Conservation (phyloP, 306 rosid genomes). For the Medicago truncatula region MtrunA17r5.0-ANR NC_053045.1:37910001-37910500, state of each 20-base stretch:
- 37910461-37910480: conserved; percentile 70
- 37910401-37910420: conserved; percentile 81
- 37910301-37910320: conserved; percentile 72
- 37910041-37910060: too few relatives aligned
- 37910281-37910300: conserved; percentile 68
- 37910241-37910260: conserved; percentile 60
- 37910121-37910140: too few relatives aligned
- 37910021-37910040: too few relatives aligned
- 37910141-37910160: too few relatives aligned
- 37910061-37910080: too few relatives aligned
- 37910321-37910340: conserved; percentile 65
- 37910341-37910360: conserved; percentile 74
- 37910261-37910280: conserved; percentile 76
- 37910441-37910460: conserved; percentile 66
- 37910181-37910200: too few relatives aligned
- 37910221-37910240: conserved; percentile 69
- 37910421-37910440: conserved; percentile 88
- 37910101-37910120: too few relatives aligned
- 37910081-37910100: too few relatives aligned
- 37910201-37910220: conserved; percentile 53
- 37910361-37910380: conserved; percentile 64
- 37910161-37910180: too few relatives aligned
- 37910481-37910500: conserved; percentile 90
- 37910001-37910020: too few relatives aligned
- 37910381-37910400: conserved; percentile 78